Evolutionary conservation across 2,329 filamentous ascomycete genomes (phyloP), one percentile per base, ranked within the genome.

Genomic region (Colletotrichum musicola): DNA sequence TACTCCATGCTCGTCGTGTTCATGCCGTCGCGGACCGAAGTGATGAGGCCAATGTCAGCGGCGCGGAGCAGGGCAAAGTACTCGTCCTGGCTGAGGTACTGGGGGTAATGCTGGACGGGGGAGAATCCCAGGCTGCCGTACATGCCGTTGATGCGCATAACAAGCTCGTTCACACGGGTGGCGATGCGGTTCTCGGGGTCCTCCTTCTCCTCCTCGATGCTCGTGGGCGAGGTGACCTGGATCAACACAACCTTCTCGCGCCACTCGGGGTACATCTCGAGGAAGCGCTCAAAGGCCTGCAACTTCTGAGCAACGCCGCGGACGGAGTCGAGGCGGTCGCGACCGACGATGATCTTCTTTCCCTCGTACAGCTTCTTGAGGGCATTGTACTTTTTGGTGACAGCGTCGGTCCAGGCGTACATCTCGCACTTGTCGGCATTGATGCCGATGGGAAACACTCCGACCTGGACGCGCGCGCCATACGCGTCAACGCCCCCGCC

Each of bases 1-100:
- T 98, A 98, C 80, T 98, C 96, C 73, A 98, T 84, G 77, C 94
- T 97, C 20, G 95, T 97, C 0, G 95, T 98, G 83, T 98, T 98
- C 95, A 98, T 98, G 67, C 95, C 95, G 78, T 98, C 96, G 69
- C 95, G 90, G 22, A 98, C 95, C 73, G 94, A 97, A 6, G 96
- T 98, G 79, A 98, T 98, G 58, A 98, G 85, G 4, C 94, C 95
- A 72, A 98, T 93, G 78, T 98, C 94, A 40, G 93, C 95, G 3
- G 94, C 90, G 25, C 95, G 90, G 60, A 98, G 87, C n/a, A 98
- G 88, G 4, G 95, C 95, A 79, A 97, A 97, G 80, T 98, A 98
- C 81, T 98, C 95, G 74, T 94, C 92, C 72, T 92, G 92, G 55
- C 90, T 91, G 53, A 98, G 87, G 78, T 98, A 98, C 78, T 98